Conservation (phyloP, 225 moss, liverwort and hornwort species). For the Pseudoscleropodium purum region DNA sequence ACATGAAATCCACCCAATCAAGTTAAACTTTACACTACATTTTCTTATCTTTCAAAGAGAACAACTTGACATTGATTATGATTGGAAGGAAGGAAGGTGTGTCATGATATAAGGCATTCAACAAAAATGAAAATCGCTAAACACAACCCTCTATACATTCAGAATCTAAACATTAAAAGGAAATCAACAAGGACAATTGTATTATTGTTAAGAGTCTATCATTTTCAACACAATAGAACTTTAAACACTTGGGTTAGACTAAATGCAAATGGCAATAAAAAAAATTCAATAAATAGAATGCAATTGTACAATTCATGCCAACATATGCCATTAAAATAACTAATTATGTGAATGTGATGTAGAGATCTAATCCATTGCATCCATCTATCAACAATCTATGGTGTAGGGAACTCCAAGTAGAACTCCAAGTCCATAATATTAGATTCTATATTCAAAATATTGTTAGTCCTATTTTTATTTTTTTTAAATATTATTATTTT, state of each 20-base stretch:
- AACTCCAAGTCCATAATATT: background rate
- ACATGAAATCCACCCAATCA: background rate
- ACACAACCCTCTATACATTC: background rate
- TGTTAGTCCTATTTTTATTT: background rate
- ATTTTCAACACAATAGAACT: background rate
- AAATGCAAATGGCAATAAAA: background rate
- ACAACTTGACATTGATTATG: background rate
- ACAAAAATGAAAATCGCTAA: background rate
- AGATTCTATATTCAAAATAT: no score
- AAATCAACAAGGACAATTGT: background rate
- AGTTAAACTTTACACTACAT: background rate
- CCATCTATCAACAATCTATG: background rate
- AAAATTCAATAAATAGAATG: background rate
- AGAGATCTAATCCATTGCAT: accelerated
- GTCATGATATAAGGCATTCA: background rate
- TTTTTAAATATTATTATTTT: background rate
- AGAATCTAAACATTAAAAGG: accelerated
- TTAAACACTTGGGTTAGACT: background rate
- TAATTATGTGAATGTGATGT: accelerated
- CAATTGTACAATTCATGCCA: accelerated
- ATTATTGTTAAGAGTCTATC: accelerated
- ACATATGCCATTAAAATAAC: background rate
- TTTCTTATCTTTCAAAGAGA: background rate
- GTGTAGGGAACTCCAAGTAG: background rate
- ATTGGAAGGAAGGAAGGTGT: background rate